These are phyloP conservation scores for Aegilops longissima DNA, from an alignment of 176 grass and related monocot species.

Conservation along the genomic window DNA sequence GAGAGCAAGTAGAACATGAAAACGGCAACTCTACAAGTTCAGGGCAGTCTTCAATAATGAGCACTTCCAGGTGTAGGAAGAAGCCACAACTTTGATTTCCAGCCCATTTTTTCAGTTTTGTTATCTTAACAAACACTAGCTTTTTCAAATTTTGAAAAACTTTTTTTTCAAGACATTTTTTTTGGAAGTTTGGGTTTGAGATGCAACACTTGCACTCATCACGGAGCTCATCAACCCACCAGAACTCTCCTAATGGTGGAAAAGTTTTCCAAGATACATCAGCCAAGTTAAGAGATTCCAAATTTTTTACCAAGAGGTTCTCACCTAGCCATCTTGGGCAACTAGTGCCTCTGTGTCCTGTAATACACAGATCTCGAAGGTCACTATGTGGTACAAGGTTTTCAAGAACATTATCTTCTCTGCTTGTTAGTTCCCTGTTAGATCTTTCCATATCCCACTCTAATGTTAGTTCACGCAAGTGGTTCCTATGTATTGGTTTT, in stretches of 20 bases:
- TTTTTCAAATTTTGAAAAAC: neutral
- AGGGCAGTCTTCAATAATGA: neutral
- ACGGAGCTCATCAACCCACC: neutral
- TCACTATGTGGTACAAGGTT: neutral
- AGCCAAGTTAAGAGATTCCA: neutral
- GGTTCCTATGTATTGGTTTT: neutral
- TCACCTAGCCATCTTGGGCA: neutral
- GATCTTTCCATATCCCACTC: neutral
- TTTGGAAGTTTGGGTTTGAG: neutral
- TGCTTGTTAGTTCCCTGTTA: accelerated
- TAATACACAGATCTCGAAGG: neutral
- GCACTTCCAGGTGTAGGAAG: neutral
- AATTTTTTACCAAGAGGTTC: neutral
- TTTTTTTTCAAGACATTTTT: no score
- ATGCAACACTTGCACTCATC: neutral
- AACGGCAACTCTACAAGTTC: neutral
- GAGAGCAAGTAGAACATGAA: no score
- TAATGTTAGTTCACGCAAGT: neutral
- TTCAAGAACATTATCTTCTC: neutral
- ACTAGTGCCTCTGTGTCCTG: neutral
- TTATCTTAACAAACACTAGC: neutral
- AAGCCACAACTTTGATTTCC: neutral
- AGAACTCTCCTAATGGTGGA: neutral
- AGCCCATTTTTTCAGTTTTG: neutral
- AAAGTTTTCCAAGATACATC: neutral